Evolutionary conservation across 768 basidiomycete genomes (phyloP), one percentile per base, ranked within the genome.

Genomic region (Phaffia australis): DNA sequence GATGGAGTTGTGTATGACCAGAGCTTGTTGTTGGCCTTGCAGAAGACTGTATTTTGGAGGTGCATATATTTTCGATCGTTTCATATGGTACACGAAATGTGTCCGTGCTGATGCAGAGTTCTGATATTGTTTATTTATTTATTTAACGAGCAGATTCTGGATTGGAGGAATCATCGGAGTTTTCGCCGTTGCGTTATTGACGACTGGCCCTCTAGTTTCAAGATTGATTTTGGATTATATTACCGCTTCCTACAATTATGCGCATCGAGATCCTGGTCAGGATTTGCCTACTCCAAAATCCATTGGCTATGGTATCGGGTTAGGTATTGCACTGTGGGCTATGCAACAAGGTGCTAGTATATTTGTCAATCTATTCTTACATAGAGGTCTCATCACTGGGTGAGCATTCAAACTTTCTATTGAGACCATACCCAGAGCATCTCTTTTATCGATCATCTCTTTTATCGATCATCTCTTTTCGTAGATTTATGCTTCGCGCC

Each of bases 321-420:
- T 88, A 25, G 82, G 84, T 0, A 81, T 94, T 71, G 82, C 75
- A 42, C 81, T 97, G 0, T 79, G 92, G 65, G 75, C 77, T n/a
- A 79, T 95, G 71, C 86, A 89, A 72, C 62, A 88, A 32, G 72
- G 85, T 48, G 73, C 84, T 0, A 87, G 87, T 0, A 71, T 89
- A 61, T 59, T 56, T 30, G 59, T 56, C 29, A 69, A 65, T 25
- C 60, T 69, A 49, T 69, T 56, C 46, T 55, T 66, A n/a, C 56
- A 62, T 5, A 30, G 67, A 15, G 51, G 47, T 18, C 32, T 68
- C n/a, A 50, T 50, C 46, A 62, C 60, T 27, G 60, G 59, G 50
- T 59, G 30, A 30, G 57, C 30, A 4, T 35, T 59, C 23, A 6
- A 18, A 25, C 23, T 27, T 21, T 65, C 54, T 29, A 64, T 71